Percentiles rank a stretch among this genome's conserved stretches.
These are phyloP conservation scores for Xylaria venustula DNA, from an alignment of 495 filamentous ascomycete species.

Conservation along the genomic window DNA sequence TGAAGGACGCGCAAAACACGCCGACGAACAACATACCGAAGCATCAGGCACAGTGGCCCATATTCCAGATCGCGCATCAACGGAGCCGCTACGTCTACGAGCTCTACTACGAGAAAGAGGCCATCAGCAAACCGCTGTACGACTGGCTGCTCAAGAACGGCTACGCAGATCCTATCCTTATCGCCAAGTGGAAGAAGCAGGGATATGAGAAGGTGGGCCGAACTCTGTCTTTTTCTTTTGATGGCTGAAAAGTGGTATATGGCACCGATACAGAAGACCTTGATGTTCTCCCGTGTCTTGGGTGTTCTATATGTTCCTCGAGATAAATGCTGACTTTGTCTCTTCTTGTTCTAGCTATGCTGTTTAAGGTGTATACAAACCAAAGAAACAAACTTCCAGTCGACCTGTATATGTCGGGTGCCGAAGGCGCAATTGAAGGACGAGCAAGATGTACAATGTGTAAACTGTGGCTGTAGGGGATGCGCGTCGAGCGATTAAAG, in stretches of 20 bases:
- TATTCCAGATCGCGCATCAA: conserved; percentile 97
- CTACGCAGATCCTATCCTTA: conserved; percentile 90
- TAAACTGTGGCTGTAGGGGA: conserved; percentile 92
- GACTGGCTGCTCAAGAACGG: conserved; percentile 96
- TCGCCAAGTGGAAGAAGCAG: conserved; percentile 99
- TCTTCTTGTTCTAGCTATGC: conserved; percentile 60
- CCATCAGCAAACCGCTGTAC: conserved; percentile 86
- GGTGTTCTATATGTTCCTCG: background rate
- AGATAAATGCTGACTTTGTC: conserved; percentile 8
- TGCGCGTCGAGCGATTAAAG: conserved; percentile 80
- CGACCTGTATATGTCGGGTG: conserved; percentile 96
- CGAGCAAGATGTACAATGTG: conserved; percentile 85
- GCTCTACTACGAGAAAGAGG: conserved; percentile 96
- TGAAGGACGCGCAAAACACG: conserved; percentile 94
- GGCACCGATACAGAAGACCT: too few relatives aligned
- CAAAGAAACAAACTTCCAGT: conserved; percentile 98
- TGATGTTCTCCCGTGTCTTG: too few relatives aligned
- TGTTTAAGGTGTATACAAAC: conserved; percentile 96
- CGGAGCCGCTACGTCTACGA: conserved; percentile 93
- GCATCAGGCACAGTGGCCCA: conserved; percentile 90
- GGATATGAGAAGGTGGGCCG: conserved; percentile 89
- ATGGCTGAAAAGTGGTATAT: too few relatives aligned
- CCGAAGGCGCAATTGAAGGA: conserved; percentile 90
- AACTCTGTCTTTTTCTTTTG: background rate
- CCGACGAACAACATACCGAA: conserved; percentile 55